phyloP scores from a whole-genome alignment of 2,329 filamentous ascomycete species.

The Aspergillus flavus region DNA sequence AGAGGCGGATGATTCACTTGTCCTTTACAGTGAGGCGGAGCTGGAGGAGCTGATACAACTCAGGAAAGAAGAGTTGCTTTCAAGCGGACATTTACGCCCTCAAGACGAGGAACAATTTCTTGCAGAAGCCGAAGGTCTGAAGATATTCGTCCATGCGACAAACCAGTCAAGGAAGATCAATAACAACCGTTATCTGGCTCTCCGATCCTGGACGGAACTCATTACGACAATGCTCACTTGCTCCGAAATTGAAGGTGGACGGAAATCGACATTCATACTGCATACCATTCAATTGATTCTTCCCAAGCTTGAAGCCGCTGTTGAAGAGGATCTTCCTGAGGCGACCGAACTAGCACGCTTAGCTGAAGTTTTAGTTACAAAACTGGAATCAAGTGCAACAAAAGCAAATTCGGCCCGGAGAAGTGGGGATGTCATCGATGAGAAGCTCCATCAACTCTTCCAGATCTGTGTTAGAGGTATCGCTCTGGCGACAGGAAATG shows the following conservation, averaged over 20 bases:
- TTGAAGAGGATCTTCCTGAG: conserved; percentile 68
- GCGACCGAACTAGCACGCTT: conserved; percentile 76
- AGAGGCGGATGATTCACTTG: conserved; percentile 52
- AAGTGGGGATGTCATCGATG: conserved; percentile 73
- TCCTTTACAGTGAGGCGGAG: conserved; percentile 69
- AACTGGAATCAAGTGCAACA: conserved; percentile 40
- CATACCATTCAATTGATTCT: conserved; percentile 85
- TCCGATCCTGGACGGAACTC: conserved; percentile 83
- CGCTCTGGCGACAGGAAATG: conserved; percentile 69
- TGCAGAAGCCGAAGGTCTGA: conserved; percentile 41
- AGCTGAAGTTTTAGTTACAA: conserved; percentile 64
- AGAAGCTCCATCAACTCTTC: conserved; percentile 90
- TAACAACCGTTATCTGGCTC: conserved; percentile 62
- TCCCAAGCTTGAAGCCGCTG: conserved; percentile 80
- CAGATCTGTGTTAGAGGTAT: conserved; percentile 81
- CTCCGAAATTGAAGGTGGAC: conserved; percentile 74
- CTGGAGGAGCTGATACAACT: conserved; percentile 72
- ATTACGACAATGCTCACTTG: conserved; percentile 80
- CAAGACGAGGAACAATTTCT: conserved; percentile 46
- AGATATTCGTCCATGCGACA: conserved; percentile 41
- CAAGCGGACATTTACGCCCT: conserved; percentile 48
- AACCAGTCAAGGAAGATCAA: conserved; percentile 44
- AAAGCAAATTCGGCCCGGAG: conserved; percentile 46
- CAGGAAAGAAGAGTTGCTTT: conserved; percentile 42
- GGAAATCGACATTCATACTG: conserved; percentile 76